Conservation (phyloP, 495 filamentous ascomycete species). For the Penicillium taxi region DNA sequence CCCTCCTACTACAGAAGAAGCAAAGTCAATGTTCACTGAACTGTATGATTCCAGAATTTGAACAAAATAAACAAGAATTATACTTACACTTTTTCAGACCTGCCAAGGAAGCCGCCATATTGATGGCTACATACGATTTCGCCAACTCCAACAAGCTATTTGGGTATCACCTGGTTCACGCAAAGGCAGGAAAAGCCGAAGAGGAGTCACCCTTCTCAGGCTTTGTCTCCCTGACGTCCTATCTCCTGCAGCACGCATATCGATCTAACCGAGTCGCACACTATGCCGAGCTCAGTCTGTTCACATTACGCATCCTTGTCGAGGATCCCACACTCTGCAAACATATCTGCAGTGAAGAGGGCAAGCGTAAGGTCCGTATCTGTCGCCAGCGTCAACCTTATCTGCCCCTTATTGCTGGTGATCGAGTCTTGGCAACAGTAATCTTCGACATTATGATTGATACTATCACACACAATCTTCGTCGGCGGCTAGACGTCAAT, state of each 20-base stretch:
- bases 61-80: neutral
- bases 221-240: slow-evolving; percentile 85
- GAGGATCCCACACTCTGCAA: slow-evolving; percentile 84
- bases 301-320: slow-evolving; percentile 76
- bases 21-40: slow-evolving; percentile 66
- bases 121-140: slow-evolving; percentile 89
- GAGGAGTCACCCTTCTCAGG: slow-evolving; percentile 68
- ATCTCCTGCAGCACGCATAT: slow-evolving; percentile 88
- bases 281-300: slow-evolving; percentile 76
- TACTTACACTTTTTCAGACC: slow-evolving; percentile 51
- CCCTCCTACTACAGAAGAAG: slow-evolving; percentile 57
- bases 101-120: slow-evolving; percentile 62
- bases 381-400: slow-evolving; percentile 87
- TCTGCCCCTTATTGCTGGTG: slow-evolving; percentile 64
- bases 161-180: slow-evolving; percentile 70
- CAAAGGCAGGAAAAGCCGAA: slow-evolving; percentile 51
- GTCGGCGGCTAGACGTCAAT: slow-evolving; percentile 71
- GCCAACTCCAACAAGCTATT: slow-evolving; percentile 92
- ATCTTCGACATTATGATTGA: slow-evolving; percentile 83
- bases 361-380: slow-evolving; percentile 64
- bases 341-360: slow-evolving; percentile 74
- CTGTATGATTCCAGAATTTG: slow-evolving; percentile 41
- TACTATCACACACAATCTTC: slow-evolving; percentile 88
- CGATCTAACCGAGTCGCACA: slow-evolving; percentile 66
- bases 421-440: slow-evolving; percentile 62